Percentiles rank a stretch among this genome's conserved stretches.
phyloP scores from a whole-genome alignment of 108 stramenopile species.

The Nitzschia sp. region DNA sequence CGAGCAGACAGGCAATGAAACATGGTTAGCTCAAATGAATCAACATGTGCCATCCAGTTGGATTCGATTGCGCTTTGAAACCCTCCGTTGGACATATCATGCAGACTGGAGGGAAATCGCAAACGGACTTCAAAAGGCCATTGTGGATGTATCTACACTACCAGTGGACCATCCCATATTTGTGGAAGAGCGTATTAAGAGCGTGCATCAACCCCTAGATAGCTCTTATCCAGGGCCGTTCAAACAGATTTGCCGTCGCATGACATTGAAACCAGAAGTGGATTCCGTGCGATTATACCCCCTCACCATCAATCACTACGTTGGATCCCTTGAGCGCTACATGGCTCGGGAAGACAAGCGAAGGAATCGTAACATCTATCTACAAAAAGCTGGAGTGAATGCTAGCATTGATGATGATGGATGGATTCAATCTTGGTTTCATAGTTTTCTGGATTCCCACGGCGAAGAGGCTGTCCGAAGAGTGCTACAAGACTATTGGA shows the following conservation, averaged over 20 bases:
- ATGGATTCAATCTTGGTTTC: conserved; percentile 43
- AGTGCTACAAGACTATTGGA: conserved; percentile 20
- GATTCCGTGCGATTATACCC: conserved; percentile 22
- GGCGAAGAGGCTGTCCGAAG: conserved; percentile 16
- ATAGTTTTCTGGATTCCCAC: conserved; percentile 30
- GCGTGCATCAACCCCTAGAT: conserved; percentile 36
- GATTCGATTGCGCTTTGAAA: conserved; percentile 36
- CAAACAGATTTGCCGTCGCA: conserved; percentile 20
- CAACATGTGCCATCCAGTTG: conserved; percentile 2
- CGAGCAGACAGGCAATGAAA: not conserved
- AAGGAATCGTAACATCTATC: conserved; percentile 14
- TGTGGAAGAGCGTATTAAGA: conserved; percentile 5
- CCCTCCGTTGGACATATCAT: conserved; percentile 43
- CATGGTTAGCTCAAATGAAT: not conserved
- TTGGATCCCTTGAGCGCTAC: conserved; percentile 46
- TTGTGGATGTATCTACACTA: conserved; percentile 30
- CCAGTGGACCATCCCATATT: conserved; percentile 28
- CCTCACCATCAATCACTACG: conserved; percentile 36
- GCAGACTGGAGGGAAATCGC: conserved; percentile 19
- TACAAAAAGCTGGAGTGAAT: conserved; percentile 18
- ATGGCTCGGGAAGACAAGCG: conserved; percentile 32
- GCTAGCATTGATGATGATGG: conserved; percentile 21
- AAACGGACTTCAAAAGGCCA: conserved; percentile 28
- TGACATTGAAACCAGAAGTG: conserved; percentile 17
- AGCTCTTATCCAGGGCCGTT: not conserved